Conservation (phyloP, 768 basidiomycete species). For the Royoungia palumana region DNA sequence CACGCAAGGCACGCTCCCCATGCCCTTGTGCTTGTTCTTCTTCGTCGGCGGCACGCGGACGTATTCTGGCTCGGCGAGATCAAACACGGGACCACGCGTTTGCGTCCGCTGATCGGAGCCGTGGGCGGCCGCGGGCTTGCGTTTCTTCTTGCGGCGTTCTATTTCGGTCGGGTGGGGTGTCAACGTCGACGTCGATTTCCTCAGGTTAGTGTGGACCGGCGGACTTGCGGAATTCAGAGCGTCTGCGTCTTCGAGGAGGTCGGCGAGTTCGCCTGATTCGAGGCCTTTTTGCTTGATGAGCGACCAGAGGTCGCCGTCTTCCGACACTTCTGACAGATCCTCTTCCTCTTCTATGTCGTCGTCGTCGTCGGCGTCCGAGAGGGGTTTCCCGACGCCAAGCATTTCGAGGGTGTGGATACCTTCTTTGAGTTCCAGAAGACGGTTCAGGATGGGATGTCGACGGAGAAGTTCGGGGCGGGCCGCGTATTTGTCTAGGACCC, state of each 20-base stretch:
- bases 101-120: slow-evolving; percentile 15
- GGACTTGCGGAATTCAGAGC: slow-evolving; percentile 4
- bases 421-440: slow-evolving; percentile 81
- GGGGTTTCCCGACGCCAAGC: slow-evolving; percentile 67
- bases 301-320: slow-evolving; percentile 42
- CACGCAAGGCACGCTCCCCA: not conserved
- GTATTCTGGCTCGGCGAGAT: slow-evolving; percentile 77
- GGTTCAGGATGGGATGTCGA: slow-evolving; percentile 66
- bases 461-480: slow-evolving; percentile 60
- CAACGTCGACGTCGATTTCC: not conserved
- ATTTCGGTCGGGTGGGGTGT: slow-evolving; percentile 2
- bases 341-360: slow-evolving; percentile 30
- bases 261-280: slow-evolving; percentile 49
- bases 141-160: slow-evolving; percentile 58
- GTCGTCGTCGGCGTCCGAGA: slow-evolving; percentile 43
- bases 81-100: slow-evolving; percentile 48
- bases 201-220: slow-evolving; percentile 5
- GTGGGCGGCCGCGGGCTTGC: slow-evolving; percentile 38
- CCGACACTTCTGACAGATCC: slow-evolving; percentile 38
- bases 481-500: slow-evolving; percentile 62
- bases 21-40: slow-evolving; percentile 6
- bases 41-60: slow-evolving; percentile 16
- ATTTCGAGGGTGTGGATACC: slow-evolving; percentile 78
- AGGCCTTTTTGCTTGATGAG: slow-evolving; percentile 36
- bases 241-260: slow-evolving; percentile 53